Evolutionary conservation across 2,329 filamentous ascomycete genomes (phyloP), one percentile per base, ranked within the genome.

Genomic region (Xylaria sp.): DNA sequence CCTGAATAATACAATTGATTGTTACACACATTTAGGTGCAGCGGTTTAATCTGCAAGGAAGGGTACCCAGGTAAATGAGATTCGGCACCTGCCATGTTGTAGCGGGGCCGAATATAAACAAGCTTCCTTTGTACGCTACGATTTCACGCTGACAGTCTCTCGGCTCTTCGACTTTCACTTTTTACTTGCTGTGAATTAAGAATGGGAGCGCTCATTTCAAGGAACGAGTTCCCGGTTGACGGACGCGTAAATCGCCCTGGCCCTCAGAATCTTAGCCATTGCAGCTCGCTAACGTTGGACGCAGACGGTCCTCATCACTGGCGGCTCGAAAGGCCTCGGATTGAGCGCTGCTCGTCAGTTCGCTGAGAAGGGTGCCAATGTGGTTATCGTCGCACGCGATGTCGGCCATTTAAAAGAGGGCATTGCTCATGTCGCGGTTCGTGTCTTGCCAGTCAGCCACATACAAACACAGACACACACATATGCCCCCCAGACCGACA

Each of bases 301-400:
- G n/a, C 52, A 92, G 90, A 92, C 90, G 2, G 85, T 91, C 18
- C 78, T 93, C 58, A 84, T 93, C 62, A 93, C 91, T 0, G 91
- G 91, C 57, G 90, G 88, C 52, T 93, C 91, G 1, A 88, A 91
- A 75, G 91, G 91, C 62, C 89, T 92, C 85, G 91, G 91, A 46
- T 85, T 86, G 73, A 86, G 85, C 46, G 82, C 90, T 25, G 91
- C 86, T 1, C 84, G 86, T 58, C 82, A 91, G 52, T 84, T 93
- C 20, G 85, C 91, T 3, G 81, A 84, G 50, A 90, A 89, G 79
- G 91, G 91, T 57, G 91, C 90, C 28, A 89, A 90, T 75, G 81
- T 93, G 55, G 85, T 91, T 41, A 88, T 93, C 71, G 88, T 92
- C 57, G 90, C 90, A 9, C 87, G 91, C 46, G 88, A 87, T 65